A percentile compares a stretch with the other conserved stretches of the same genome.
These are phyloP conservation scores for Piromyces finnis DNA, from an alignment of 192 early-diverging fungal genomes.

Conservation along the genomic window DNA sequence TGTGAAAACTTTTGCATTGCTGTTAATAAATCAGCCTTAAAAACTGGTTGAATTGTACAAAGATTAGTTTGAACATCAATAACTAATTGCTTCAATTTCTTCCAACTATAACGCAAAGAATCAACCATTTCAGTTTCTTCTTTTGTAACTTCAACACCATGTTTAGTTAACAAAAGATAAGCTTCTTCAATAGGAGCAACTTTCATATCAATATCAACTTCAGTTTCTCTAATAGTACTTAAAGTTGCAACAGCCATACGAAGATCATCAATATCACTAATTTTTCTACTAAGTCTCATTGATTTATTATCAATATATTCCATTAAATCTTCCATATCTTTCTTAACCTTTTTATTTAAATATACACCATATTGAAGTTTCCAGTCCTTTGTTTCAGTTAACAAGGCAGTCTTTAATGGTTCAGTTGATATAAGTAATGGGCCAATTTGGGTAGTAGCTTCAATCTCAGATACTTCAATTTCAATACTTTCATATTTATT, in stretches of 20 bases:
- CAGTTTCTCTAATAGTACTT: conserved; percentile 35
- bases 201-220: conserved; percentile 52
- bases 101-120: conserved; percentile 47
- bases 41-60: conserved; percentile 40
- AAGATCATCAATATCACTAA: conserved; percentile 43
- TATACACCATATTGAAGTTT: conserved; percentile 48
- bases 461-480: conserved; percentile 33
- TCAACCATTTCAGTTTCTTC: conserved; percentile 54
- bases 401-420: conserved; percentile 37
- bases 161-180: conserved; percentile 36
- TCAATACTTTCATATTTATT: conserved; percentile 42
- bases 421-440: conserved; percentile 36
- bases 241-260: conserved; percentile 39
- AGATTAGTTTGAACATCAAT: conserved; percentile 42
- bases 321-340: conserved; percentile 45
- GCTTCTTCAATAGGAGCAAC: conserved; percentile 46
- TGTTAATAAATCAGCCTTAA: conserved; percentile 34
- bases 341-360: conserved; percentile 42
- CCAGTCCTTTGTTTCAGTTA: conserved; percentile 48
- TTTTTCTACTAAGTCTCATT: conserved; percentile 29
- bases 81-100: conserved; percentile 38
- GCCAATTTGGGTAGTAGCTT: conserved; percentile 35
- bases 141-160: conserved; percentile 35
- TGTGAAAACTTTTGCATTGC: conserved; percentile 34
- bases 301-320: conserved; percentile 50